Conservation (phyloP, 495 filamentous ascomycete species). For the Friedmanniomyces endolithicus region DNA sequence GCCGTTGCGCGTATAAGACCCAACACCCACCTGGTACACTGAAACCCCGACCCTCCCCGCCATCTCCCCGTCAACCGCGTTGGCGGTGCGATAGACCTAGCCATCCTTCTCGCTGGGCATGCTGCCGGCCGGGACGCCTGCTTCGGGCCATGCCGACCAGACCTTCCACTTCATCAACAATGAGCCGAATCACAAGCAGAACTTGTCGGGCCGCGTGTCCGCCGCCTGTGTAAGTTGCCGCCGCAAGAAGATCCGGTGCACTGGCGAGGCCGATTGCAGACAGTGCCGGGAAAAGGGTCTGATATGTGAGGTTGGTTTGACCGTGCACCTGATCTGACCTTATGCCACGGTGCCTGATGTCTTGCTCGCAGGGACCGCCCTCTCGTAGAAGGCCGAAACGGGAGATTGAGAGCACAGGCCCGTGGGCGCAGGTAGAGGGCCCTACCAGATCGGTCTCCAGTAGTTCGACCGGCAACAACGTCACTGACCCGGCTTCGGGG, state of each 20-base stretch:
- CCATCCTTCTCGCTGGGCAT: no score
- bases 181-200: conserved; percentile 12
- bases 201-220: conserved; percentile 6
- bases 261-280: neutral
- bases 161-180: conserved; percentile 10
- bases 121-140: no score
- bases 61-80: no score
- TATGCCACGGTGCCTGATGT: neutral
- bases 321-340: neutral
- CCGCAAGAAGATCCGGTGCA: conserved; percentile 7
- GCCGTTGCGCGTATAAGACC: no score
- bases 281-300: conserved; percentile 3
- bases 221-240: conserved; percentile 11
- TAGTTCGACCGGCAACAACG: neutral
- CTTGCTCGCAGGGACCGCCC: neutral
- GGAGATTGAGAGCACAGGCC: neutral
- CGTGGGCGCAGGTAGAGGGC: neutral
- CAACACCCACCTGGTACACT: no score
- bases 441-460: neutral
- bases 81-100: no score
- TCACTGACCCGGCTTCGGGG: no score
- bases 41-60: no score
- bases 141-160: no score
- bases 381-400: neutral
- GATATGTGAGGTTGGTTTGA: neutral